Percentiles rank a stretch among this genome's conserved stretches.
These are phyloP conservation scores for Tylopilus felleus DNA, from an alignment of 768 basidiomycete genomes.

Conservation along the genomic window DNA sequence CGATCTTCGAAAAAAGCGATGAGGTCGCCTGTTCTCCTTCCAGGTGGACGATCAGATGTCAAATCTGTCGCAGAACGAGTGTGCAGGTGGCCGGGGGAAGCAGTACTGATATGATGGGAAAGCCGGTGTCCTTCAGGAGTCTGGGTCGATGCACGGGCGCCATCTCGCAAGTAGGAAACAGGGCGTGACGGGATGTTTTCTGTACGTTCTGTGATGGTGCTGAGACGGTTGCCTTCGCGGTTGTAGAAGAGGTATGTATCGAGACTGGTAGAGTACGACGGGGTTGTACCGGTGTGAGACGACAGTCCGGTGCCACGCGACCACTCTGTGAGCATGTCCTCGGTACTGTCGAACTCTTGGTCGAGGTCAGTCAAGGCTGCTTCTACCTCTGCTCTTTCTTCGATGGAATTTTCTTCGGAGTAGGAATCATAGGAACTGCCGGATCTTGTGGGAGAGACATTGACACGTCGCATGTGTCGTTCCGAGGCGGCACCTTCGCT, in stretches of 20 bases:
- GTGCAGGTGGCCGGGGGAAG: conserved; percentile 43
- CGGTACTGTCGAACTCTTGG: conserved; percentile 61
- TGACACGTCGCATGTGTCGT: conserved; percentile 49
- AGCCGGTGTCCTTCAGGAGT: conserved; percentile 46
- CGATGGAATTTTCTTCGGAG: conserved; percentile 51
- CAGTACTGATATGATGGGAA: conserved; percentile 40
- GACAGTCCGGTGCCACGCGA: conserved; percentile 40
- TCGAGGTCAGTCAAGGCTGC: conserved; percentile 64
- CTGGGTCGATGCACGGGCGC: conserved; percentile 34
- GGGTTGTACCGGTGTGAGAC: conserved; percentile 32
- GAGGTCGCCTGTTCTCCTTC: conserved; percentile 62
- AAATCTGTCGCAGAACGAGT: conserved; percentile 60
- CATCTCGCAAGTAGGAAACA: conserved; percentile 38
- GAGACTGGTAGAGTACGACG: conserved; percentile 36
- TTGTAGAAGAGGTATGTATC: conserved; percentile 37
- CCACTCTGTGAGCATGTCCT: conserved; percentile 67
- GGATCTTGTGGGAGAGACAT: conserved; percentile 50
- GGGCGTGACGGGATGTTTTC: conserved; percentile 66
- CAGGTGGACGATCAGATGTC: conserved; percentile 40
- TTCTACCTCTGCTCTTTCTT: conserved; percentile 58
- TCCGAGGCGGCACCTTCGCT: conserved; percentile 44
- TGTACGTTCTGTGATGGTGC: conserved; percentile 75
- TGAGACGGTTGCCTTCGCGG: conserved; percentile 51
- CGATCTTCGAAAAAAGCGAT: conserved; percentile 71
- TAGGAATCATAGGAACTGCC: conserved; percentile 47